phyloP scores from a whole-genome alignment of 768 basidiomycete genomes.

The Termitomyces sp. region DNA sequence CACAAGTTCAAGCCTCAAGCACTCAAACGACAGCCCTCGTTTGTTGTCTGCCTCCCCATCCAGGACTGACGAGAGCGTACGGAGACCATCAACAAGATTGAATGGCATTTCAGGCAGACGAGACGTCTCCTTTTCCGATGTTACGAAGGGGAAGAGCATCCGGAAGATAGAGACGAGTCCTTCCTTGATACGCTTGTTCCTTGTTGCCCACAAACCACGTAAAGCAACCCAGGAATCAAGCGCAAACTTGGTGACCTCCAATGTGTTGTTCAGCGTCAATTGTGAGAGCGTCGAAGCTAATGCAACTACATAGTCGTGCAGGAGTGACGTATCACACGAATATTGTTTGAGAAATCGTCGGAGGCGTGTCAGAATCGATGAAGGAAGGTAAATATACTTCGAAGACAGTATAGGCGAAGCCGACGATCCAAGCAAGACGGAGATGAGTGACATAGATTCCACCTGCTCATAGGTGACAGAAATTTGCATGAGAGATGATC shows the following conservation, averaged over 20 bases:
- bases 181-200: conserved; percentile 74
- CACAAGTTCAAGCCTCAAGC: conserved; percentile 50
- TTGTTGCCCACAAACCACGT: conserved; percentile 72
- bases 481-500: conserved; percentile 13
- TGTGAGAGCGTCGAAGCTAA: conserved; percentile 68
- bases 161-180: conserved; percentile 70
- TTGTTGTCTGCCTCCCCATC: conserved; percentile 58
- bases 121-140: conserved; percentile 25
- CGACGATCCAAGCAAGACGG: conserved; percentile 52
- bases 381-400: conserved; percentile 33
- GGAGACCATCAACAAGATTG: conserved; percentile 42
- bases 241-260: conserved; percentile 57
- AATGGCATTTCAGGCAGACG: conserved; percentile 16
- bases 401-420: conserved; percentile 51
- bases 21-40: conserved; percentile 59
- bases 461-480: conserved; percentile 53
- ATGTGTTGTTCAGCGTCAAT: conserved; percentile 69
- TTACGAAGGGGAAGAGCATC: conserved; percentile 67
- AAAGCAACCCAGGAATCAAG: conserved; percentile 56
- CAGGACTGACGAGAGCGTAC: conserved; percentile 49
- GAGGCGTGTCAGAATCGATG: conserved; percentile 47
- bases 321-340: conserved; percentile 70
- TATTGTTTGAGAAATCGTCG: conserved; percentile 59
- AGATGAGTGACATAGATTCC: conserved; percentile 64
- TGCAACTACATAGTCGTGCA: conserved; percentile 67